Conservation (phyloP, 1,139 yeast genomes). For the Saccharomyces hybrid region DNA sequence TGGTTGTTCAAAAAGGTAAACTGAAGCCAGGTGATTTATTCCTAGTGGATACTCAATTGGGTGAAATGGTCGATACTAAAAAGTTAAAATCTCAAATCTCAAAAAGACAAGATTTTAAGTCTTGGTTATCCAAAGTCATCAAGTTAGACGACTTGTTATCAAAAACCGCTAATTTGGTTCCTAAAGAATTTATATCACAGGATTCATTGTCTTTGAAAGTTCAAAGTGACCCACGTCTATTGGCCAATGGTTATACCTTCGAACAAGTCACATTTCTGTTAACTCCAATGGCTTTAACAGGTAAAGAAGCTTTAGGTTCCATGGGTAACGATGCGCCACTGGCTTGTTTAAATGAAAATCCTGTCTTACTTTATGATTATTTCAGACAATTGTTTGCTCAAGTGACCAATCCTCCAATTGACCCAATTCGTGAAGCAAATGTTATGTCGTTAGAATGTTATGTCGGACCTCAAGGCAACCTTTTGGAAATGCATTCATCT, state of each 20-base stretch:
- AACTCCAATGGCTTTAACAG: constrained; percentile 90
- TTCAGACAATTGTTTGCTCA: constrained; percentile 96
- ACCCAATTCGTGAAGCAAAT: constrained; percentile 92
- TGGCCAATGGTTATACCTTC: constrained; percentile 85
- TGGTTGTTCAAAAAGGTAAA: constrained; percentile 83
- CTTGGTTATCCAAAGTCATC: constrained; percentile 85
- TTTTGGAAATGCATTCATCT: constrained; percentile 82
- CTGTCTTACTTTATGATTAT: constrained; percentile 83
- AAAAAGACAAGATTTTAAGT: constrained; percentile 81
- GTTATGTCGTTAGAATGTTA: constrained; percentile 97
- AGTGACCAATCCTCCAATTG: constrained; percentile 97
- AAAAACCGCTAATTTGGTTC: constrained; percentile 34
- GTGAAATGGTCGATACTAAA: constrained; percentile 86
- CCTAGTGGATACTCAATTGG: constrained; percentile 87
- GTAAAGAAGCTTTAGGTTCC: constrained; percentile 91
- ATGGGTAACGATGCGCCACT: constrained; percentile 99
- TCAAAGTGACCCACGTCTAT: constrained; percentile 74
- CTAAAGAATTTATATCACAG: constrained; percentile 17
- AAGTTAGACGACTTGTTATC: constrained; percentile 65
- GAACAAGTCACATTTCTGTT: constrained; percentile 80
- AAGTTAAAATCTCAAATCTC: constrained; percentile 78
- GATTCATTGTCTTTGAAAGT: constrained; percentile 37
- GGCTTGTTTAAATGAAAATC: constrained; percentile 92
- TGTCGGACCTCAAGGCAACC: constrained; percentile 95
- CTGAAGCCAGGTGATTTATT: constrained; percentile 95